phyloP scores from a whole-genome alignment of 805 yeast species.

The Schizosaccharomyces octosporus region DNA sequence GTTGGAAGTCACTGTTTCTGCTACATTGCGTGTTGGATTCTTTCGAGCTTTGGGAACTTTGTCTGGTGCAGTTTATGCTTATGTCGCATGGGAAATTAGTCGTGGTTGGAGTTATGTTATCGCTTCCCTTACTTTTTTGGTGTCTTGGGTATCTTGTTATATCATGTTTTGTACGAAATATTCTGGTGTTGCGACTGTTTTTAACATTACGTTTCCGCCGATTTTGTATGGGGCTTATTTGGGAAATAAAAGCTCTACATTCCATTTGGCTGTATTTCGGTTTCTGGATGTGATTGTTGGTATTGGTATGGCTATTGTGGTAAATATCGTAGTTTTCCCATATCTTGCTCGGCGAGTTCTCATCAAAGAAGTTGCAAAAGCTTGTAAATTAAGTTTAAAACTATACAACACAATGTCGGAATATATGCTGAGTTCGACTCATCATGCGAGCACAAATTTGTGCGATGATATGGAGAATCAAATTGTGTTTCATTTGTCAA shows the following conservation, averaged over 20 bases:
- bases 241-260: not conserved
- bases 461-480: not conserved
- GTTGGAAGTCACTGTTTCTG: not conserved
- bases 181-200: not conserved
- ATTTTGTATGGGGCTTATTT: not conserved
- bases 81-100: not conserved
- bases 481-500: not conserved
- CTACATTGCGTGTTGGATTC: not conserved
- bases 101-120: not conserved
- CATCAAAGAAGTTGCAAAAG: not conserved
- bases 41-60: conserved; percentile 1
- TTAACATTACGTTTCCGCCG: not conserved
- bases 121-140: not conserved
- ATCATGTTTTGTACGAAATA: not conserved
- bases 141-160: not conserved
- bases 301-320: not conserved
- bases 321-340: not conserved
- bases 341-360: not conserved
- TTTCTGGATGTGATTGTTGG: not conserved
- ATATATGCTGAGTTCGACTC: not conserved
- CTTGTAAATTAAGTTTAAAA: not conserved
- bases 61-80: conserved; percentile 3
- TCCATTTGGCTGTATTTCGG: not conserved
- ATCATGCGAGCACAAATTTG: not conserved
- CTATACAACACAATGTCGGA: not conserved